Base-by-base conservation (phyloP, 495 filamentous ascomycete genomes). In the Paragyromitra xinjiangensis region DNA sequence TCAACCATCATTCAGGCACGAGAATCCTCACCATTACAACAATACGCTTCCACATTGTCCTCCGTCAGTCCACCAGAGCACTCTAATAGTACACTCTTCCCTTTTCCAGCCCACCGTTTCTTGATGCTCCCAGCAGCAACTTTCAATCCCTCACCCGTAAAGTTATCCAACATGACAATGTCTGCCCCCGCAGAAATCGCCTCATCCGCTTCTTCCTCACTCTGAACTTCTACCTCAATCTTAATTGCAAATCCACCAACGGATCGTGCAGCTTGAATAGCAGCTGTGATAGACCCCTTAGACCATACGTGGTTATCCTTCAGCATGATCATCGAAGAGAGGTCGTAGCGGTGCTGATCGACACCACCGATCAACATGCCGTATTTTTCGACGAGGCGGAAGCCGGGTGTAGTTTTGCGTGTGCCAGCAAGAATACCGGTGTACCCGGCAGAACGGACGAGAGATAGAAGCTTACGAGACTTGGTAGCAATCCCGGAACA, bases 221-320 rank as follows among this genome's bases (percentile, higher is more conserved):
- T 92, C 84, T 94, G 90, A 70, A 94, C 94, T 86, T 99, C 95
- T 16, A 99, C 96, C 85, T 99, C 95, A 44, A 99, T 88, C 87
- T 99, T 99, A 19, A 96, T 86, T 16, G 91, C 87, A 82, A 98
- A 98, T 0, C 95, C 96, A 9, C 90, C 94, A 0, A 90, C 94
- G 14, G 90, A 87, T 84, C 93, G 94, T 3, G 95, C 95, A 1
- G 94, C 92, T 71, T 85, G 85, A 22, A 98, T 94, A 5, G 96
- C 95, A 3, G 89, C 85, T 1, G 91, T 91, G 81, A 98, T 98
- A 72, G 91, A 91, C 5, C 91, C 92, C 77, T 91, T 90, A 50
- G 93, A 92, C 92, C 93, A 96, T 39, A 99, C 90, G 83, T 99
- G 95, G 83, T 99, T 99, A 84, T 99, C 95, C 86, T 99, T 99